These are phyloP conservation scores for Gnomoniopsis sp. DNA, from an alignment of 2,329 filamentous ascomycete genomes.

Conservation along the genomic window DNA sequence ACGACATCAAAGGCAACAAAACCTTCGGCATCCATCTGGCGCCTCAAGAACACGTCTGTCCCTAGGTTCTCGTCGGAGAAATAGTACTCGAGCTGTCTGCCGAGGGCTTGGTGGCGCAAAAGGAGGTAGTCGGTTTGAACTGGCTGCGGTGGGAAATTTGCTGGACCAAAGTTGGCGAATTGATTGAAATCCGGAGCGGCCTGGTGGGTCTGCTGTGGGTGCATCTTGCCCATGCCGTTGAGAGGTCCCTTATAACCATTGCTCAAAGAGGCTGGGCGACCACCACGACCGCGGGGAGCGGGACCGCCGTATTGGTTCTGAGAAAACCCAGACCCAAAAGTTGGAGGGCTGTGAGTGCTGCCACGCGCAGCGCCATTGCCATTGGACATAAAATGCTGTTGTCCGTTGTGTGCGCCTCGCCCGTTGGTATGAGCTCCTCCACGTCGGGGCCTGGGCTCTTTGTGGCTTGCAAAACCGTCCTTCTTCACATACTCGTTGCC, in stretches of 20 bases:
- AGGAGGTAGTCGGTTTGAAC: constrained; percentile 19
- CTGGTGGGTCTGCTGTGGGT: constrained; percentile 16
- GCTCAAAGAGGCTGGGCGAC: constrained; percentile 20
- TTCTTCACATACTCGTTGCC: constrained; percentile 13
- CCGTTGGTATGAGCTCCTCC: constrained; percentile 14
- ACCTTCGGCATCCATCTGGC: constrained; percentile 92
- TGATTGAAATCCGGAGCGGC: constrained; percentile 34
- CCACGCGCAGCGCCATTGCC: constrained; percentile 10
- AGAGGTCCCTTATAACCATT: constrained; percentile 13
- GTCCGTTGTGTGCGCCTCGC: constrained; percentile 15
- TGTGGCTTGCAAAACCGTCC: constrained; percentile 11
- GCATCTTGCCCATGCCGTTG: constrained; percentile 25
- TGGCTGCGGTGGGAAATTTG: constrained; percentile 54
- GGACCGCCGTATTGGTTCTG: constrained; percentile 8
- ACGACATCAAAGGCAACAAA: constrained; percentile 81
- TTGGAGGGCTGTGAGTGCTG: constrained; percentile 8
- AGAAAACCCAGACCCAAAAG: constrained; percentile 2
- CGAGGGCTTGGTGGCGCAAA: constrained; percentile 37
- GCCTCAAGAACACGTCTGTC: constrained; percentile 86
- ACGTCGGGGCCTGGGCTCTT: constrained; percentile 11
- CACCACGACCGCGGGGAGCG: constrained; percentile 38
- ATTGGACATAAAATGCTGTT: constrained; percentile 13
- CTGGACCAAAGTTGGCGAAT: constrained; percentile 37
- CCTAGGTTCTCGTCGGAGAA: constrained; percentile 94
- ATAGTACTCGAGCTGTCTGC: constrained; percentile 76